Evolutionary conservation across 306 rosid genomes (phyloP).

Genomic region (Canavalia gladiata): DNA sequence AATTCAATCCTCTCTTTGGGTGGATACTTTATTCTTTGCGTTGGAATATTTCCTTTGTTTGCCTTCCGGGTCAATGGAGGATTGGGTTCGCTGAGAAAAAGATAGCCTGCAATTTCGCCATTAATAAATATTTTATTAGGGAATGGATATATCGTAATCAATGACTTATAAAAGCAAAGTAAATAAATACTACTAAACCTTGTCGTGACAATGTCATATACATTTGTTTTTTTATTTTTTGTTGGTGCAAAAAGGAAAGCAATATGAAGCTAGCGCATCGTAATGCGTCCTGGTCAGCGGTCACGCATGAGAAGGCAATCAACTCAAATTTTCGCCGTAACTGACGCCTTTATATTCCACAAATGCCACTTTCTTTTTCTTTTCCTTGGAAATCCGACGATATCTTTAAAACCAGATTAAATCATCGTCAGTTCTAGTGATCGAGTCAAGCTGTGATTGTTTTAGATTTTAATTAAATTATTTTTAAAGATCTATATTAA

Average conservation of each 20-base stretch:
- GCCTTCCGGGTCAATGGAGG: constrained; percentile 3
- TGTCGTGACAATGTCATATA: not conserved
- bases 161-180: not conserved
- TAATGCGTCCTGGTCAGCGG: not conserved
- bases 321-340: constrained; percentile 45
- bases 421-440: no score
- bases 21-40: constrained; percentile 14
- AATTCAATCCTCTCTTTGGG: no score
- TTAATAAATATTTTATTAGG: not conserved
- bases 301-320: not conserved
- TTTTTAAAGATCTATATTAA: no score
- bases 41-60: constrained; percentile 47
- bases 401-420: not conserved
- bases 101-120: not conserved
- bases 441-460: not conserved
- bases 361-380: not conserved
- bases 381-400: not conserved
- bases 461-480: not conserved
- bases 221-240: not conserved
- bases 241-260: not conserved
- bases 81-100: not conserved
- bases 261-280: not conserved
- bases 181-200: not conserved
- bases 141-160: not conserved
- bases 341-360: constrained; percentile 29